phyloP scores from a whole-genome alignment of 345 rosid genomes.

The Corchorus capsularis region DNA sequence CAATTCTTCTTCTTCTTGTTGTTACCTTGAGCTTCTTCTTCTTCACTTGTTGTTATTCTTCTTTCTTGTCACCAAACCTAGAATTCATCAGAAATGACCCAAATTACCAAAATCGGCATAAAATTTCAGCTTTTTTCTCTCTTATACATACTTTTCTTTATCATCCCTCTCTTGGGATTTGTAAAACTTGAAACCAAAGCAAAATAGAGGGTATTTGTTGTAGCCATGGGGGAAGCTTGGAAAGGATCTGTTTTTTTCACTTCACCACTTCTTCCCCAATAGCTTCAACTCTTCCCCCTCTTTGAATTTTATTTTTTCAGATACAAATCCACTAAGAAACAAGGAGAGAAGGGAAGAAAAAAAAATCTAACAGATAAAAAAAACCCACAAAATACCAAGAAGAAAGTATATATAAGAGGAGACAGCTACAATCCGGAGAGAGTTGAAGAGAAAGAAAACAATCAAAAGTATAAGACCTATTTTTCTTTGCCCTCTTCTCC shows the following conservation, averaged over 20 bases:
- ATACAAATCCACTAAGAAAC: slow-evolving; percentile 16
- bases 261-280: neutral
- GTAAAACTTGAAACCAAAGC: neutral
- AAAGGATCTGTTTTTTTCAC: neutral
- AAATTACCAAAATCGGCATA: neutral
- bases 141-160: no score
- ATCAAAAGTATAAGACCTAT: neutral
- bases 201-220: neutral
- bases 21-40: neutral
- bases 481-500: neutral
- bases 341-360: slow-evolving; percentile 1
- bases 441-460: slow-evolving; percentile 38
- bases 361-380: neutral
- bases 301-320: slow-evolving; percentile 14
- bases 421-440: slow-evolving; percentile 56
- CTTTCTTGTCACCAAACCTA: slow-evolving; percentile 14
- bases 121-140: neutral
- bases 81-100: slow-evolving; percentile 9
- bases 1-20: slow-evolving; percentile 10
- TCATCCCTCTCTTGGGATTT: neutral
- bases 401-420: slow-evolving; percentile 12
- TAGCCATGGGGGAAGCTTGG: neutral
- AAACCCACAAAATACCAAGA: slow-evolving; percentile 15
- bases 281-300: neutral
- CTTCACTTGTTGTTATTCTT: neutral